Percentiles rank a stretch among this genome's conserved stretches.
These are phyloP conservation scores for Cetradonia linearis DNA, from an alignment of 495 filamentous ascomycete species.

Conservation along the genomic window DNA sequence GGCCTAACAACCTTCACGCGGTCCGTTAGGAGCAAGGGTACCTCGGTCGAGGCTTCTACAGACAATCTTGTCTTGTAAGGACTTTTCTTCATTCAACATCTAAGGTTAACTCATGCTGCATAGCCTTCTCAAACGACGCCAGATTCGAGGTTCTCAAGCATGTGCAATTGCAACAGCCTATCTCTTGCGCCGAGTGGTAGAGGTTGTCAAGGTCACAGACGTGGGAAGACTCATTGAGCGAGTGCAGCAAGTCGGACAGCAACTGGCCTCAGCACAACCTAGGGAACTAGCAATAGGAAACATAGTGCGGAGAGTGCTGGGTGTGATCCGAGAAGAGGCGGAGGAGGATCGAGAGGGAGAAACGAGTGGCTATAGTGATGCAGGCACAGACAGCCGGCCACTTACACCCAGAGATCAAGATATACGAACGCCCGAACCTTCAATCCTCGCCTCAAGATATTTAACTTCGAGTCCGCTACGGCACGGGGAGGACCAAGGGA, in stretches of 20 bases:
- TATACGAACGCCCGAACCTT: conserved; percentile 31
- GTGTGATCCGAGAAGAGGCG: conserved; percentile 82
- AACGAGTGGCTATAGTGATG: conserved; percentile 41
- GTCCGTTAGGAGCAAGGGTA: conserved; percentile 50
- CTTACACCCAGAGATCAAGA: conserved; percentile 33
- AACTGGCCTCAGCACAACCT: conserved; percentile 70
- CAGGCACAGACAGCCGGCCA: conserved; percentile 40
- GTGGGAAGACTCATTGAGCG: conserved; percentile 66
- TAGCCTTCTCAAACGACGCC: conserved; percentile 80
- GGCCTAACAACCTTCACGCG: conserved; percentile 66
- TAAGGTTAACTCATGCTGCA: not conserved
- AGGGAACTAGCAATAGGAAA: conserved; percentile 87
- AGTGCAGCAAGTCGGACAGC: conserved; percentile 62
- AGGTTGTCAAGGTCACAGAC: conserved; percentile 49
- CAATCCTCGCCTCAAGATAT: conserved; percentile 27
- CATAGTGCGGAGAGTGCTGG: conserved; percentile 79
- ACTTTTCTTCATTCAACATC: not conserved
- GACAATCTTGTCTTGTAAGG: conserved; percentile 71
- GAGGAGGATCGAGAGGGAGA: conserved; percentile 69
- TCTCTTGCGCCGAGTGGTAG: conserved; percentile 73
- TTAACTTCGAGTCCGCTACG: conserved; percentile 35
- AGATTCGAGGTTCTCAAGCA: conserved; percentile 75
- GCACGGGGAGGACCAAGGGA: conserved; percentile 23
- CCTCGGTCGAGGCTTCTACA: conserved; percentile 65
- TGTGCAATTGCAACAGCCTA: conserved; percentile 86